These are phyloP conservation scores for Malassezia dermatis DNA, from an alignment of 1,284 basidiomycete genomes.

Conservation along the genomic window DNA sequence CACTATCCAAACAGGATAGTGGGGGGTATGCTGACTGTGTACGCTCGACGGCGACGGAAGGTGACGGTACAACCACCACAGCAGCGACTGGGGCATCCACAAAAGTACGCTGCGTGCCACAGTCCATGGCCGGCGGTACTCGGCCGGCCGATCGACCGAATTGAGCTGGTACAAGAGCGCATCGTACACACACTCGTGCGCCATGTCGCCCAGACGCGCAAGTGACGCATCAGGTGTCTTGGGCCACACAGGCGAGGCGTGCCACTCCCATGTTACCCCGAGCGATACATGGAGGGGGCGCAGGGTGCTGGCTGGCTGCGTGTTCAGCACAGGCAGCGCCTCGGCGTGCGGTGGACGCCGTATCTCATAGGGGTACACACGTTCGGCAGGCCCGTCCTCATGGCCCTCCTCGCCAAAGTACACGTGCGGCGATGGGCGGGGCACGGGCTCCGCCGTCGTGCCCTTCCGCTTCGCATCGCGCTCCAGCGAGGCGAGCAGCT, in stretches of 20 bases:
- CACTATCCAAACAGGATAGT: neutral
- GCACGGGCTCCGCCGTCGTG: neutral
- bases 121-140: neutral
- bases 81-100: neutral
- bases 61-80: neutral
- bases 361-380: conserved; percentile 5
- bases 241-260: neutral
- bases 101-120: neutral
- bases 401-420: conserved; percentile 12
- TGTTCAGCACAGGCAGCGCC: neutral
- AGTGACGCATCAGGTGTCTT: neutral
- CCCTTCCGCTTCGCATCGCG: neutral
- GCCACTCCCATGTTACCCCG: neutral
- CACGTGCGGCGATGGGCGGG: neutral
- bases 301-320: neutral
- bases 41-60: neutral
- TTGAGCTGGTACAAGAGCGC: neutral
- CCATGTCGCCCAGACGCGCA: neutral
- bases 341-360: conserved; percentile 1
- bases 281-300: neutral
- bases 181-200: neutral
- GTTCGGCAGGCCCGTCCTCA: neutral
- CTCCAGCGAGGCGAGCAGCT: conserved; percentile 8
- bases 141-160: neutral
- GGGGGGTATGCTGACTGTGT: neutral